Conservation (phyloP, 75 land plant genomes). For the Pinus albicaulis region DNA sequence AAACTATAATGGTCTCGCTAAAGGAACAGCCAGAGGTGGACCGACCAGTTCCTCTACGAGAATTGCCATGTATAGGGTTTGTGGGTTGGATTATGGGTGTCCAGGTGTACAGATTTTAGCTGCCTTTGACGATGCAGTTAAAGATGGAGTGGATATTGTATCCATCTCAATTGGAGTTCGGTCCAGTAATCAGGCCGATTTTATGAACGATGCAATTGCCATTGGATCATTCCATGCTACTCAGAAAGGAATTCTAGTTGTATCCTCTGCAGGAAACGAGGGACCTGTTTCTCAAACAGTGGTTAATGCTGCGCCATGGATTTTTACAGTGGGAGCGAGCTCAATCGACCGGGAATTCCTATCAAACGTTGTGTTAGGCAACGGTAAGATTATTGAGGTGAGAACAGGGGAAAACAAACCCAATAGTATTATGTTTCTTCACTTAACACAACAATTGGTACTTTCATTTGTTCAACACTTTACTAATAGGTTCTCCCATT, state of each 20-base stretch:
- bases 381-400: too few species aligned
- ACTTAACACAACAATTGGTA: too few species aligned
- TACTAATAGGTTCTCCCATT: too few species aligned
- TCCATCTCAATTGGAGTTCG: slow-evolving; percentile 61
- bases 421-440: too few species aligned
- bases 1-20: slow-evolving; percentile 55
- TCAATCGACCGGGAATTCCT: slow-evolving; percentile 36
- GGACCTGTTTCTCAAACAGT: slow-evolving; percentile 32
- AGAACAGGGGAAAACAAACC: too few species aligned
- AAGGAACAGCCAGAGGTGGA: slow-evolving; percentile 69
- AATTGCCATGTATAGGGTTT: slow-evolving; percentile 16
- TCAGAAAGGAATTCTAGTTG: slow-evolving; percentile 17
- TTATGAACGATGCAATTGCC: slow-evolving; percentile 21
- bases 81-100: slow-evolving; percentile 39
- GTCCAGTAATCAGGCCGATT: slow-evolving; percentile 41
- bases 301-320: slow-evolving; percentile 33
- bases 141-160: slow-evolving; percentile 60
- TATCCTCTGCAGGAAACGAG: slow-evolving; percentile 30
- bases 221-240: slow-evolving; percentile 34
- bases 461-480: too few species aligned
- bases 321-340: slow-evolving; percentile 38
- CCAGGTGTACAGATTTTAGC: slow-evolving; percentile 48
- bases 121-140: slow-evolving; percentile 53
- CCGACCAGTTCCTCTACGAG: slow-evolving; percentile 21
- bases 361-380: too few species aligned